Base-by-base conservation (phyloP, 805 yeast species). In the Barnettozyma sucrosica region DNA sequence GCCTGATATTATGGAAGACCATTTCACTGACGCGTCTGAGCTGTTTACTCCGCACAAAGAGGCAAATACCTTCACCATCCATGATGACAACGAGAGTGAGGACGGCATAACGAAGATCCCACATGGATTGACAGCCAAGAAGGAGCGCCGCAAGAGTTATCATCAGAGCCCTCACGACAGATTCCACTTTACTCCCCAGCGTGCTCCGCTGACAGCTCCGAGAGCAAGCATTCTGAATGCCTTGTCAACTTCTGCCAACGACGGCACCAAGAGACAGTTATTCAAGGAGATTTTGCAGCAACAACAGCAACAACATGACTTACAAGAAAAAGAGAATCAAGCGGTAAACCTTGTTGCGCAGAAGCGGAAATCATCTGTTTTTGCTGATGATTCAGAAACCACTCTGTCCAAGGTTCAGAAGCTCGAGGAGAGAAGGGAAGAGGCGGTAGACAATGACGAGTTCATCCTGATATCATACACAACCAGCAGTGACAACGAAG, bases 111-210 rank as follows among this genome's bases (percentile, higher is more conserved):
- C 57, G 21, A 67, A 61, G 52, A 68, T 70, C 43, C 76, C 78
- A 2, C 80, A 76, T 55, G 81, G 81, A 0, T 57, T 76, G 33
- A 57, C 63, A 9, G 61, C 61, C 2, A 61, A 61, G 48, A 54
- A 51, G 45, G 57, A 55, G 38, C 65, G 65, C 46, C 65, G 65
- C 41, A 56, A 53, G 46, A 58, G 61, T 37, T 55, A 50, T 41
- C 58, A 55, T 40, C 46, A 50, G 21, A 51, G 36, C 20, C 26
- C 20, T 26, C 25, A 25, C 26, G 14, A 20, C 3, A n/a, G 25
- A 7, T 52, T 54, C 26, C 43, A 48, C n/a, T 10, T 51, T 9
- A 53, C 54, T 19, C 61, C 64, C 4, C 36, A 51, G 37, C 54
- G 66, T 39, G 51, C 45, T 10, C 66, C 69, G 3, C 49, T 62